Evolutionary conservation across 441 rosid genomes (phyloP), one percentile per base, ranked within the genome.

Genomic region (Arabidopsis lyrata): DNA sequence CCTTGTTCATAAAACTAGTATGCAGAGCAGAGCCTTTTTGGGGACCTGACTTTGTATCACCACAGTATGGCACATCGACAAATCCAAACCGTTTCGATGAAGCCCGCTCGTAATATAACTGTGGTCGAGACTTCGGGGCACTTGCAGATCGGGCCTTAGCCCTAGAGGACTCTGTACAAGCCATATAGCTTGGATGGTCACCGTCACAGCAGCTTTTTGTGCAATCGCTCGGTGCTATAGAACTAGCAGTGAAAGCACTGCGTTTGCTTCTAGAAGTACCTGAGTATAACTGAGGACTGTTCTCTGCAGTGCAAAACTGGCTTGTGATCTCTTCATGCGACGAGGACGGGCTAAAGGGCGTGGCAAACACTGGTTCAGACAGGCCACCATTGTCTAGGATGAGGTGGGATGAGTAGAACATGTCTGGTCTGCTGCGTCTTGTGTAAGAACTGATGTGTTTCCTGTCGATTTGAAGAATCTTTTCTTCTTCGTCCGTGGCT

Each of bases 131-230:
- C 68, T 81, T 95, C 0, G 99, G 97, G 14, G 97, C 97, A 58
- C 98, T 95, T 8, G 80, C 66, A 0, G 97, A 93, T 60, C 99
- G 83, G 6, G 65, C 75, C 75, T 93, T 93, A 0, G 98, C 99
- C 86, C 61, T 86, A 11, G 98, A 91, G 24, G 98, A 95, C 76
- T 90, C 90, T 1, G 98, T 95, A 72, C 80, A 83, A 58, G 91
- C 81, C 99, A 95, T 95, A 89, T 90, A 93, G 84, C 86, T 95
- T 16, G 99, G 99, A 73, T 86, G 83, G 78, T 84, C 93, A 0
- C 86, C 78, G 63, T 80, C 87, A 24, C 91, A 90, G 55, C 96
- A 90, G 58, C 96, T 90, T 83, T 75, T 83, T 2, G 86, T 59
- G 61, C 73, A 77, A 20, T 66, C 81, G 8, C 77, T 77, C 5